phyloP scores from a whole-genome alignment of 371 early-diverging fungal genomes.

The Haplosporangium sp. region DNA sequence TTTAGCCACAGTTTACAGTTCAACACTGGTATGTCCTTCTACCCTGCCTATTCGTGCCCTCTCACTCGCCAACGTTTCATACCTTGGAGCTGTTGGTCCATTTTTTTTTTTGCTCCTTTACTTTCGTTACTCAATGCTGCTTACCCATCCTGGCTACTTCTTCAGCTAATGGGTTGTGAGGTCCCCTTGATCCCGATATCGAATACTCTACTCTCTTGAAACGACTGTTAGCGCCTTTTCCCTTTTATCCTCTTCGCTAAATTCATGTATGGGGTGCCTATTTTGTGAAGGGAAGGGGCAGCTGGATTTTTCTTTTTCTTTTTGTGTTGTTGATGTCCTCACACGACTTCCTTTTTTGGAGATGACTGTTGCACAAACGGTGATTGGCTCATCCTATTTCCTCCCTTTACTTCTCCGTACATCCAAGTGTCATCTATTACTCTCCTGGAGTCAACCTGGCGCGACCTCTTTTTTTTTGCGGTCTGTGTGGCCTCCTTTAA shows the following conservation, averaged over 20 bases:
- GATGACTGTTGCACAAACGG: neutral
- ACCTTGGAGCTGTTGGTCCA: neutral
- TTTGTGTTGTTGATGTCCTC: slow-evolving; percentile 17
- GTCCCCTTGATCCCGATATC: too few relatives aligned
- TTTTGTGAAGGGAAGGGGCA: neutral
- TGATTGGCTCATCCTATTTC: neutral
- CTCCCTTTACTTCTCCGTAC: neutral
- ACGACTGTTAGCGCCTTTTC: too few relatives aligned
- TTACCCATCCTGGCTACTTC: too few relatives aligned
- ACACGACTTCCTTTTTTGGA: slow-evolving; percentile 39
- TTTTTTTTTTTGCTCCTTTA: too few relatives aligned
- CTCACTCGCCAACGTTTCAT: neutral
- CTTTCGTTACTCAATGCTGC: too few relatives aligned
- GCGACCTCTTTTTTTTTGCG: too few relatives aligned
- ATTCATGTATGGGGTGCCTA: too few relatives aligned
- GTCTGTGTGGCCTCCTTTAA: too few relatives aligned
- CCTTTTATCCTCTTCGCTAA: too few relatives aligned
- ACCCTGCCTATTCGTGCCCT: neutral
- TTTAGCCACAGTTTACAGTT: slow-evolving; percentile 56
- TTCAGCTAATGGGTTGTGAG: too few relatives aligned
- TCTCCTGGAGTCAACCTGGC: neutral
- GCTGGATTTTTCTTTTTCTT: slow-evolving; percentile 1
- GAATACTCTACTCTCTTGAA: too few relatives aligned
- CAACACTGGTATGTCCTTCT: slow-evolving; percentile 43
- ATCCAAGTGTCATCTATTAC: neutral